Evolutionary conservation across 225 moss, liverwort and hornwort species (phyloP).

Genomic region (Sphagnum tenellum): DNA sequence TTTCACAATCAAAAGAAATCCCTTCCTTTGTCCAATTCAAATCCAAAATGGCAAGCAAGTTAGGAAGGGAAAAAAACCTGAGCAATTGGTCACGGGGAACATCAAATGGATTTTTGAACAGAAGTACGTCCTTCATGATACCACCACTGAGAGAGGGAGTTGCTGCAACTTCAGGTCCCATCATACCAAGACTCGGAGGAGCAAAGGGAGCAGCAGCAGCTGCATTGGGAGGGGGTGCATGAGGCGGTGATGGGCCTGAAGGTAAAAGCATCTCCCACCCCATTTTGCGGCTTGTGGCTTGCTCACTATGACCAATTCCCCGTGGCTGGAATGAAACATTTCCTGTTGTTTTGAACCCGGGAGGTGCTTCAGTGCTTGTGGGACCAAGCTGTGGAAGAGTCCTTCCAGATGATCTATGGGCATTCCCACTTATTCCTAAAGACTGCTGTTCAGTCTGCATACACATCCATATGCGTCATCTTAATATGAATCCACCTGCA

Average conservation of each 20-base stretch:
- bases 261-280: conserved; percentile 50
- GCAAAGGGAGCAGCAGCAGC: conserved; percentile 15
- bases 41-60: too few species aligned
- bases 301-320: conserved; percentile 80
- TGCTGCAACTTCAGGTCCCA: conserved; percentile 32
- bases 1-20: too few species aligned
- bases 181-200: conserved; percentile 24
- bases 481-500: too few species aligned
- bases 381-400: conserved; percentile 31
- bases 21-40: too few species aligned
- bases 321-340: conserved; percentile 24
- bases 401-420: conserved; percentile 24
- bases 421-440: conserved; percentile 25
- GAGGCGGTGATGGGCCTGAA: conserved; percentile 30
- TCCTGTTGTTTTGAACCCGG: conserved; percentile 58
- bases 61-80: conserved; percentile 24
- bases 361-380: conserved; percentile 59
- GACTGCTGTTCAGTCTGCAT: conserved; percentile 80
- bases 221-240: conserved; percentile 19
- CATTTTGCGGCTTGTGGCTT: conserved; percentile 37
- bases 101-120: conserved; percentile 94
- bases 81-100: conserved; percentile 84
- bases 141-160: conserved; percentile 40
- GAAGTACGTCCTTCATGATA: conserved; percentile 70
- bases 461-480: too few species aligned